Evolutionary conservation across 352 stramenopile species (phyloP), one percentile per base, ranked within the genome.

Genomic region (Globisporangium cystogenes): DNA sequence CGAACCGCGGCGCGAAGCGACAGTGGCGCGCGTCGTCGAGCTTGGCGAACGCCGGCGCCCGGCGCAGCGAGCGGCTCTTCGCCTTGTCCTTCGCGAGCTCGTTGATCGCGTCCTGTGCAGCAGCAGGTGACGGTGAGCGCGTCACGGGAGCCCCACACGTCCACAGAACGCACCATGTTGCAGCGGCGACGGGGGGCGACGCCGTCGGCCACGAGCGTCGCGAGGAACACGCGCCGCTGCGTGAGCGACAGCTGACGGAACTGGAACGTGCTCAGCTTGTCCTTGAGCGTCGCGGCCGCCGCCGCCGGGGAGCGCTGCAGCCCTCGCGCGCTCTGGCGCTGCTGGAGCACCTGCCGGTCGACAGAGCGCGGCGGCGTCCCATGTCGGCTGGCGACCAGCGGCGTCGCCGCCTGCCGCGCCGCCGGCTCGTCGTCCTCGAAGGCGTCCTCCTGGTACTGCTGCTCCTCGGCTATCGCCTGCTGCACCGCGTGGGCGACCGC

Each of bases 231-330:
- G 5, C 80, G 76, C 23, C 65, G 53, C 51, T 90, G 76, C 4
- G 74, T 85, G 36, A 75, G 46, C 51, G 80, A 75, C 33, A 90
- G 59, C 48, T 86, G 73, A 15, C 74, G 45, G 43, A 72, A 68
- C 60, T 90, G 79, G 62, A 83, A 88, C 16, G 59, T 53, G 42
- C 73, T 86, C 11, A 90, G 60, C 42, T 78, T 66, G 40, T 88
- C 68, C 15, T 82, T 71, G 53, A 85, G 69, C 7, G 74, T 68
- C 39, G 68, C 66, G 1, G 54, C 50, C 41, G 72, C 72, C 7
- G 51, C 59, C 23, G 56, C 62, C 21, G 61, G 59, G 24, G 65
- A 70, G 49, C 50, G 62, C 11, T 56, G 40, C 8, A 70, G 53
- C 1, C 55, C 59, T 49, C 68, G 52, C 1, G 16, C 46, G 7